Percentiles rank a stretch among this genome's conserved stretches.
phyloP scores from a whole-genome alignment of 2,329 filamentous ascomycete genomes.

The Chaetoscypha palmicola region DNA sequence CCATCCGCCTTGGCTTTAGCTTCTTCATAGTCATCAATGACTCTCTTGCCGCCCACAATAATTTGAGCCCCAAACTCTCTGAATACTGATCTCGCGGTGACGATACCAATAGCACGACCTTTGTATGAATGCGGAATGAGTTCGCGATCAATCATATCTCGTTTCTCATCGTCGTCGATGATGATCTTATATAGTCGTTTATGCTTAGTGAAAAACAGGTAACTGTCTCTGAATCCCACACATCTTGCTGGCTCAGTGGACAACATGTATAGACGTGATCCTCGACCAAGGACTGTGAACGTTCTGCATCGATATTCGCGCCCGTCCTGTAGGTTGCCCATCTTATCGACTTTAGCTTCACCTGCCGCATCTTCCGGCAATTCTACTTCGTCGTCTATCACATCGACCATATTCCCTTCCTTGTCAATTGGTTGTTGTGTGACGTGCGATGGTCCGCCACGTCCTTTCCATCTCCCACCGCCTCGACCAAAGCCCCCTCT shows the following conservation, averaged over 20 bases:
- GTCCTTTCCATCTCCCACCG: conserved; percentile 60
- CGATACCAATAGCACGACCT: conserved; percentile 91
- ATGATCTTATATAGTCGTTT: conserved; percentile 96
- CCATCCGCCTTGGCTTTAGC: conserved; percentile 68
- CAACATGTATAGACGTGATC: conserved; percentile 89
- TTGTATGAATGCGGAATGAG: conserved; percentile 99
- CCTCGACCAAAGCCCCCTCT: conserved; percentile 48
- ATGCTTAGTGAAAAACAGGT: conserved; percentile 98
- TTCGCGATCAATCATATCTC: conserved; percentile 88
- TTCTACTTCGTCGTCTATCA: conserved; percentile 85
- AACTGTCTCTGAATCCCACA: conserved; percentile 95
- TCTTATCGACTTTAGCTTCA: conserved; percentile 87
- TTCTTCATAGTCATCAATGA: conserved; percentile 87
- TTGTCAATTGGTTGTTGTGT: conserved; percentile 85
- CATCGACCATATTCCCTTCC: conserved; percentile 85
- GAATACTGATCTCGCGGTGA: conserved; percentile 93
- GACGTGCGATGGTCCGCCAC: conserved; percentile 63
- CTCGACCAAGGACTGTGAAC: conserved; percentile 81
- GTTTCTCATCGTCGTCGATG: conserved; percentile 94
- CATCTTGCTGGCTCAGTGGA: conserved; percentile 96
- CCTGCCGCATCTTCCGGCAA: conserved; percentile 82
- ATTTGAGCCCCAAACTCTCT: conserved; percentile 94
- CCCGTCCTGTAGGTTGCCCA: conserved; percentile 73
- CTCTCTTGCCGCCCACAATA: conserved; percentile 78
- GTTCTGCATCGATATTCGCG: conserved; percentile 93